Conservation (phyloP, 208 protist species). For the Trypanosoma cruzi region DNA sequence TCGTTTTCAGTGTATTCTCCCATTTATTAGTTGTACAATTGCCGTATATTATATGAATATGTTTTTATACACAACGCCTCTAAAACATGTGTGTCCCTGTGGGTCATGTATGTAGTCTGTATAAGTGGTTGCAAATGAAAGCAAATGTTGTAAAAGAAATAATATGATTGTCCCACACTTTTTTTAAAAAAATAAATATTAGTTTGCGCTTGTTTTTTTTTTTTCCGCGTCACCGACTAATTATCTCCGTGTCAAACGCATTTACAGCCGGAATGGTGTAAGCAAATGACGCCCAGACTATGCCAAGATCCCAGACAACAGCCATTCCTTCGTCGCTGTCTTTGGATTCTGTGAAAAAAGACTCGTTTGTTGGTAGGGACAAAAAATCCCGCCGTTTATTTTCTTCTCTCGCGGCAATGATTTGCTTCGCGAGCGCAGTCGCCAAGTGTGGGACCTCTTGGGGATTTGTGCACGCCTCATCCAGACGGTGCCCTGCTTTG, state of each 20-base stretch:
- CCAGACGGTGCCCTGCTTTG: constrained; percentile 13
- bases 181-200: too few relatives aligned
- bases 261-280: constrained; percentile 20
- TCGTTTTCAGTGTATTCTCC: too few relatives aligned
- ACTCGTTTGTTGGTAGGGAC: background rate
- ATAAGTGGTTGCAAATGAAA: background rate
- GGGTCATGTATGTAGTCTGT: background rate
- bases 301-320: constrained; percentile 10
- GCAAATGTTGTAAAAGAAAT: background rate
- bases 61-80: too few relatives aligned
- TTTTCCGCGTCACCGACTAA: background rate
- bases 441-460: background rate
- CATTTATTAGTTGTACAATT: too few relatives aligned
- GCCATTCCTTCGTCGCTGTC: background rate
- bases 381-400: background rate
- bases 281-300: constrained; percentile 10
- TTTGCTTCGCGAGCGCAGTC: background rate
- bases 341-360: background rate
- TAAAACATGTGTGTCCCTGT: too few relatives aligned
- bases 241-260: constrained; percentile 17
- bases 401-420: background rate
- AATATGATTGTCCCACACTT: too few relatives aligned
- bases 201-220: too few relatives aligned
- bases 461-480: constrained; percentile 18
- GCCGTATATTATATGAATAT: too few relatives aligned